Conservation (phyloP, 768 basidiomycete species). For the Cystofilobasidium capitatum region DNA sequence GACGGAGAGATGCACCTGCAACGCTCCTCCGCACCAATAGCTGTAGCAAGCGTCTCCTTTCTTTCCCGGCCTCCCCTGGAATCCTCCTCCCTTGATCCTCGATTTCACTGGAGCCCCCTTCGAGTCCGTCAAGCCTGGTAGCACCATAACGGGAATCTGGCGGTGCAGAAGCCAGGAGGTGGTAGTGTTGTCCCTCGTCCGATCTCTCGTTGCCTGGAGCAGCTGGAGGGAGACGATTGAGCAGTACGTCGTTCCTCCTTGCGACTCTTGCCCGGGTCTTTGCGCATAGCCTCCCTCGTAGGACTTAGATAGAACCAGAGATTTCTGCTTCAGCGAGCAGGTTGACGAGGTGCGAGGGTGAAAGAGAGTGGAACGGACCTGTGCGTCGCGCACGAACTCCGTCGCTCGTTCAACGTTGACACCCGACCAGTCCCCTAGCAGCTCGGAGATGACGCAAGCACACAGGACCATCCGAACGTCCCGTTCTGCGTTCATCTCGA, state of each 20-base stretch:
- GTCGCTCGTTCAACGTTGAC: conserved; percentile 56
- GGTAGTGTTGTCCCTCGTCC: conserved; percentile 47
- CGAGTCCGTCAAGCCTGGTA: too few species aligned
- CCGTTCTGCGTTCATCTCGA: conserved; percentile 42
- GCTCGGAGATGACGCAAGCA: conserved; percentile 68
- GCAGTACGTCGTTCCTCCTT: conserved; percentile 91
- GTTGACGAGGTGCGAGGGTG: background rate
- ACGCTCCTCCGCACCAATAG: conserved; percentile 82
- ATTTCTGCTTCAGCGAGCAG: too few species aligned
- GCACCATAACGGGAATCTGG: conserved; percentile 44
- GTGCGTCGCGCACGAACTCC: conserved; percentile 58
- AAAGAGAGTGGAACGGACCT: conserved; percentile 49
- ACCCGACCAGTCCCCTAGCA: conserved; percentile 71
- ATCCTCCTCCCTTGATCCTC: conserved; percentile 53
- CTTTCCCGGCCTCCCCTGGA: conserved; percentile 80
- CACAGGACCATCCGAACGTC: conserved; percentile 80
- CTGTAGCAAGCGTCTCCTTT: conserved; percentile 86
- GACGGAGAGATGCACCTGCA: conserved; percentile 49
- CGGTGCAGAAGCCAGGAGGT: conserved; percentile 69
- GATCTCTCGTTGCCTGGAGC: conserved; percentile 36
- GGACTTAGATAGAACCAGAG: conserved; percentile 53
- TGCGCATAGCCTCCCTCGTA: conserved; percentile 92
- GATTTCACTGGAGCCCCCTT: background rate
- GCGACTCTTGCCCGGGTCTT: conserved; percentile 67
- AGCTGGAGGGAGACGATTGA: conserved; percentile 61